These are phyloP conservation scores for Claviceps pazoutovae DNA, from an alignment of 2,329 filamentous ascomycete genomes.

Conservation along the genomic window DNA sequence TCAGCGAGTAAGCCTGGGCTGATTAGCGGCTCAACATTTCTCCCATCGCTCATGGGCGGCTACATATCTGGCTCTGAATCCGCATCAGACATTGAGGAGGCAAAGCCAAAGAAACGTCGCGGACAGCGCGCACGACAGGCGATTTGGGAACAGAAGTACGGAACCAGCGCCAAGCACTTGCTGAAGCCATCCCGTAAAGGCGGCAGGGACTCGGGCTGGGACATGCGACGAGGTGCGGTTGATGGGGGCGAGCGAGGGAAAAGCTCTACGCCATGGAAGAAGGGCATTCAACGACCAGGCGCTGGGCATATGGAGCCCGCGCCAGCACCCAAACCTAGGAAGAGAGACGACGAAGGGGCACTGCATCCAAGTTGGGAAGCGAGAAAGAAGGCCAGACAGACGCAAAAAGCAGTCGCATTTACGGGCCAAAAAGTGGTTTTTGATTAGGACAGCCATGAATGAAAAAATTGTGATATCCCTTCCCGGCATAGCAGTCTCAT, in stretches of 20 bases:
- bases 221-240: constrained; percentile 40
- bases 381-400: constrained; percentile 12
- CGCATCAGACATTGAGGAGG: constrained; percentile 51
- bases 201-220: constrained; percentile 40
- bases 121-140: constrained; percentile 67
- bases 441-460: constrained; percentile 7
- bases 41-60: constrained; percentile 64
- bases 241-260: constrained; percentile 23
- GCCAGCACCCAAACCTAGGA: constrained; percentile 18
- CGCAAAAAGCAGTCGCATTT: constrained; percentile 9
- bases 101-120: constrained; percentile 54
- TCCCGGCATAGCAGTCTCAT: neutral
- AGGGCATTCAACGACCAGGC: constrained; percentile 28
- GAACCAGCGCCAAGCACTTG: constrained; percentile 54
- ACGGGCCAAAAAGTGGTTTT: constrained; percentile 13
- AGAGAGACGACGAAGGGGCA: constrained; percentile 34
- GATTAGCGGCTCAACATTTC: constrained; percentile 41
- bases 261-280: constrained; percentile 36
- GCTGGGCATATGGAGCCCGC: constrained; percentile 4
- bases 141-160: constrained; percentile 72
- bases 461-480: neutral
- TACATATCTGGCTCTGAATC: constrained; percentile 67
- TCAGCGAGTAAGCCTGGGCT: constrained; percentile 10
- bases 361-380: constrained; percentile 32
- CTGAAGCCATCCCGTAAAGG: constrained; percentile 23